Evolutionary conservation across 208 protist genomes (phyloP).

Genomic region (Leishmania lainsoni): DNA sequence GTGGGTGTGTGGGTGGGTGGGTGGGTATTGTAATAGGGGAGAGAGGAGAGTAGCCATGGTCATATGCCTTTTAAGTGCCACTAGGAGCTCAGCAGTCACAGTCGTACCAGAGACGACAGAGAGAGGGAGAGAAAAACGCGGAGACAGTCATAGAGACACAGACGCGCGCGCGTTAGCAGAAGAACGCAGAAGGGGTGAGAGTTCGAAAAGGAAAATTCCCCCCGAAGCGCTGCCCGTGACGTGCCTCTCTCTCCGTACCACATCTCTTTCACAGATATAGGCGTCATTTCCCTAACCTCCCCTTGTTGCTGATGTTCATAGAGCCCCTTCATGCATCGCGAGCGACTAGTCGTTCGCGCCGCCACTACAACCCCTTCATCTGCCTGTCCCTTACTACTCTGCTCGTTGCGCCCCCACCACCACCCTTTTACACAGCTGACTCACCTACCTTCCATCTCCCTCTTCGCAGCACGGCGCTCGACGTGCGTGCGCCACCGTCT

Average conservation of each 20-base stretch:
- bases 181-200: background rate
- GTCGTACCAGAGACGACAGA: background rate
- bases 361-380: background rate
- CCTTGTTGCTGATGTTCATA: background rate
- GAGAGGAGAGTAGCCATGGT: background rate
- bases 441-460: background rate
- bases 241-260: background rate
- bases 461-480: background rate
- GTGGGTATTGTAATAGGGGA: background rate
- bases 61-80: background rate
- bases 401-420: no score
- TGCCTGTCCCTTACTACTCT: no score
- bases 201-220: background rate
- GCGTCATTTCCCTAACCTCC: background rate
- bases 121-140: background rate
- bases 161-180: background rate
- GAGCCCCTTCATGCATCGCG: background rate
- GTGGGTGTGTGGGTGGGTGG: background rate
- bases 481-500: no score
- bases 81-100: background rate
- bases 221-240: background rate
- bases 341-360: background rate
- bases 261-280: background rate
- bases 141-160: conserved; percentile 3
- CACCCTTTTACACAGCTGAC: background rate